Base-by-base conservation (phyloP, 371 early-diverging fungal genomes). In the Blyttiomyces sp. region DNA sequence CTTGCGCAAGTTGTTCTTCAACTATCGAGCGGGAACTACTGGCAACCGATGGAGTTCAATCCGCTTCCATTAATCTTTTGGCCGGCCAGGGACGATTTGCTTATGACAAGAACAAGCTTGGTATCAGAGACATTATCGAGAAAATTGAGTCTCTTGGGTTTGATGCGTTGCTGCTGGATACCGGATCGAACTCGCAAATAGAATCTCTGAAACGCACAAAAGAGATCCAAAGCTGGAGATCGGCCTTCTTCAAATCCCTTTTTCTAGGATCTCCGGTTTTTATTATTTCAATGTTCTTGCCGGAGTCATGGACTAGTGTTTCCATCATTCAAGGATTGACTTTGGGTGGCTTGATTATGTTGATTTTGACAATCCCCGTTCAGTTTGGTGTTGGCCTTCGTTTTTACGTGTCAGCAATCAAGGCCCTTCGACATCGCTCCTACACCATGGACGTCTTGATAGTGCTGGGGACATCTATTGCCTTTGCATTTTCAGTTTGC, bases 361-460 rank as follows among this genome's bases (percentile, higher is more conserved):
- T 87, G 43, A 9, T 79, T 0, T 68, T 93, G n/a, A 84, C 96
- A 4, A 81, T 88, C 21, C 94, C 95, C n/a, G 87, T 95, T 3
- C 94, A 95, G 76, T 94, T 96, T 74, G 85, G 84, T 13, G 77
- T 94, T 17, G 96, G 95, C 1, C 68, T 71, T 35, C 77, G 86
- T 35, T 96, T 97, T 75, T 88, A 93, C 69, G 58, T 54, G 27
- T 77, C 88, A 21, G 86, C 94, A 1, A 88, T 79, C 71, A 88
- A 88, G 66, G 88, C 95, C 0, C 56, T 94, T 4, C 64, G 68
- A 26, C 94, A 94, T 57, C 82, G 86, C 4, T 82, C 83, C 32
- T 89, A 94, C 48, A 97, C 92, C 27, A 97, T 97, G 98, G 98
- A 97, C 70, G 94, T 95, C n/a, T 74, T 97, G 28, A 84, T 97